Evolutionary conservation across 768 basidiomycete genomes (phyloP), one percentile per base, ranked within the genome.

Genomic region (Agaricus subrufescens): DNA sequence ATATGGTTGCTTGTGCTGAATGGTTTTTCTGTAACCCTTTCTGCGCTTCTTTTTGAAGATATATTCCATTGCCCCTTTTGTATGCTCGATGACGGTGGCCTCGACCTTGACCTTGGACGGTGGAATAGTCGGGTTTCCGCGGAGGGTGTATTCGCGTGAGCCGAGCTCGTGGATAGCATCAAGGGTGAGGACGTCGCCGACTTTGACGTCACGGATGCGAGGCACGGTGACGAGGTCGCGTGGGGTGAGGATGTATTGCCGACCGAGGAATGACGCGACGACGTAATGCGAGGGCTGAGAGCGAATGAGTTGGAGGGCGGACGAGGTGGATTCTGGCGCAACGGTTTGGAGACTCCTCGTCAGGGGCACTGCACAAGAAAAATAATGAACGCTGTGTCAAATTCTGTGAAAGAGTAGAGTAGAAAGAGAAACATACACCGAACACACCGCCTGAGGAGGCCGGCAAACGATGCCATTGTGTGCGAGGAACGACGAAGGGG

Each of bases 11-110:
- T 98, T 98, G 71, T 93, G 88, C 68, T 84, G 81, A 61, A 98
- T 91, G 7, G 91, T 94, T 74, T 92, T 91, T 73, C 90, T 84
- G 74, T 98, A 98, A 9, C 96, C 94, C 78, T 98, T 98, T 85
- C 97, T 86, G 73, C 94, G 77, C 79, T 98, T 99, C 78, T 95
- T 96, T 79, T 98, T 97, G 74, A 95, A 84, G 53, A 91, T 89
- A 63, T 77, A 80, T 72, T 96, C 90, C 90, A 98, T 89, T 52
- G 82, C 80, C 7, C 93, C 91, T 70, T 95, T 98, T 43, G 97
- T 98, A 68, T 99, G 96, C 72, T 99, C 97, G 46, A 98, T 73
- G n/a, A 99, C 94, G 23, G 92, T 97, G 15, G 94, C 87, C 61
- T 88, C 77, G 40, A 95, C 87, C 58, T 79, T 79, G 61, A 97